A percentile compares a stretch with the other conserved stretches of the same genome.
These are phyloP conservation scores for Aurinia saxatilis DNA, from an alignment of 345 rosid species.

Conservation along the genomic window DNA sequence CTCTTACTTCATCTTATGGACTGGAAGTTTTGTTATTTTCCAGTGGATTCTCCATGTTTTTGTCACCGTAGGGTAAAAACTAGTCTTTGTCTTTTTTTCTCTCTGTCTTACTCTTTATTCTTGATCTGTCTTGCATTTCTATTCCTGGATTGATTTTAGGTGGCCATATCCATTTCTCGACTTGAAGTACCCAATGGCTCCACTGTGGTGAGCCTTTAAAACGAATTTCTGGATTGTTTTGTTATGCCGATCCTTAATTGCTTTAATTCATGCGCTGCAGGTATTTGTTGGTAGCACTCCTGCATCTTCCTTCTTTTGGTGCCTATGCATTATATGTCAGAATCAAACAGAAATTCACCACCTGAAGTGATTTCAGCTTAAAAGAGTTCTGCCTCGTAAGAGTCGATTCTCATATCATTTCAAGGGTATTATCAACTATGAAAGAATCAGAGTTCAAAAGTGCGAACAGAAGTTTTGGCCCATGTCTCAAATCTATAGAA, in stretches of 20 bases:
- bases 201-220: conserved; percentile 42
- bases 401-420: neutral
- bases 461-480: neutral
- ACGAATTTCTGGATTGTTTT: neutral
- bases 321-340: conserved; percentile 35
- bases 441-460: neutral
- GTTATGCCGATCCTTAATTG: neutral
- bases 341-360: conserved; percentile 28
- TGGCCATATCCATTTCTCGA: conserved; percentile 81
- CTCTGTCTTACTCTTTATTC: neutral
- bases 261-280: conserved; percentile 24
- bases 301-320: conserved; percentile 59
- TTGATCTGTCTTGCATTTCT: neutral
- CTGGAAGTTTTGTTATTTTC: conserved; percentile 47
- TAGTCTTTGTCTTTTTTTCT: neutral
- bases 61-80: conserved; percentile 34
- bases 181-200: conserved; percentile 46
- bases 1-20: conserved; percentile 59
- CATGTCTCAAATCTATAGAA: neutral
- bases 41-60: conserved; percentile 57
- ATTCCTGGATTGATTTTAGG: conserved; percentile 24
- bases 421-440: neutral
- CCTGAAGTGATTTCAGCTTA: neutral
- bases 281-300: conserved; percentile 43
- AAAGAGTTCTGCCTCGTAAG: neutral